A percentile compares a stretch with the other conserved stretches of the same genome.
These are phyloP conservation scores for Mortierella sp. DNA, from an alignment of 371 early-diverging fungal species.

Conservation along the genomic window DNA sequence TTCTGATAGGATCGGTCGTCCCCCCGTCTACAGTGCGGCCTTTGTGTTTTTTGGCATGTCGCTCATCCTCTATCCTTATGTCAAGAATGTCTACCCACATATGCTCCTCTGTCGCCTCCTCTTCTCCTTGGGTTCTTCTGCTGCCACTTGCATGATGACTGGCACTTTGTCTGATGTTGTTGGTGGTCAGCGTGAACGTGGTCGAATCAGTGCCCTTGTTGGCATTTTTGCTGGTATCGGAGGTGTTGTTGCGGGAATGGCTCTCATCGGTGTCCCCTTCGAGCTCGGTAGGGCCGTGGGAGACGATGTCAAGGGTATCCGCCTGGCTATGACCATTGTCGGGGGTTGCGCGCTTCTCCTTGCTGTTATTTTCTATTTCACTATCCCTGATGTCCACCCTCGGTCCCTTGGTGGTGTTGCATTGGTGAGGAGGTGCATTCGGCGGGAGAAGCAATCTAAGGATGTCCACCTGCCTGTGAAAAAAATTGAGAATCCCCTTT, in stretches of 20 bases:
- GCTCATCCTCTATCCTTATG: constrained; percentile 57
- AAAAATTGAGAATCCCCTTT: constrained; percentile 13
- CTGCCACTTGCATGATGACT: constrained; percentile 76
- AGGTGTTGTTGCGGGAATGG: constrained; percentile 60
- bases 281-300: constrained; percentile 30
- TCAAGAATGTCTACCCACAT: constrained; percentile 58
- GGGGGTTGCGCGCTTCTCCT: constrained; percentile 56
- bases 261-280: constrained; percentile 57
- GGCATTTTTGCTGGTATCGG: constrained; percentile 66
- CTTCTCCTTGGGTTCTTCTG: constrained; percentile 78
- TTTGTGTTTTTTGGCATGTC: constrained; percentile 59
- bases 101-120: constrained; percentile 61
- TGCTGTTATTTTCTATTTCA: constrained; percentile 52
- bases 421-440: constrained; percentile 8
- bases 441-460: not conserved
- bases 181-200: constrained; percentile 56
- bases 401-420: constrained; percentile 3
- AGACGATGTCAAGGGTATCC: constrained; percentile 40
- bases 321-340: constrained; percentile 49
- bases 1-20: constrained; percentile 62
- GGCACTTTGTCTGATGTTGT: constrained; percentile 65
- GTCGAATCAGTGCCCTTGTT: constrained; percentile 61
- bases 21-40: constrained; percentile 59
- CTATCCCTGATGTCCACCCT: constrained; percentile 50
- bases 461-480: not conserved